These are phyloP conservation scores for Pholiota adiposa DNA, from an alignment of 1,284 basidiomycete species.

Conservation along the genomic window DNA sequence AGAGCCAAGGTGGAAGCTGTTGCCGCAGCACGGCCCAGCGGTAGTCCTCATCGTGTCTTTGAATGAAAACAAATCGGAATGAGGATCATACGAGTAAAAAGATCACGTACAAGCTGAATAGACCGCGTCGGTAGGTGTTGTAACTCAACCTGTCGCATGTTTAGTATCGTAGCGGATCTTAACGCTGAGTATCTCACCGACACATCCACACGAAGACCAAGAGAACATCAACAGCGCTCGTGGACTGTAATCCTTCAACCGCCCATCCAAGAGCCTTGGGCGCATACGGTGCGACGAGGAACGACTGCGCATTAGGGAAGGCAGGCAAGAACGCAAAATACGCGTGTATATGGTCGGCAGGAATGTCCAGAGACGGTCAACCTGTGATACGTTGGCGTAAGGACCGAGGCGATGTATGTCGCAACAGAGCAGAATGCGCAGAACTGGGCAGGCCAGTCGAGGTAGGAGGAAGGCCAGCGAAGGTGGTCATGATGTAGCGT, in stretches of 20 bases:
- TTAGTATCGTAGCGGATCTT: slow-evolving; percentile 2
- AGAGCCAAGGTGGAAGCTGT: slow-evolving; percentile 69
- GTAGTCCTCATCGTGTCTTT: slow-evolving; percentile 84
- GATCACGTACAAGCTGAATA: slow-evolving; percentile 69
- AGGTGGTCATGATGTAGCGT: slow-evolving; percentile 5
- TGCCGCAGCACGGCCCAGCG: slow-evolving; percentile 83
- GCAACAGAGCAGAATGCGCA: slow-evolving; percentile 51
- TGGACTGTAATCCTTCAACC: slow-evolving; percentile 56
- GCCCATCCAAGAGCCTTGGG: slow-evolving; percentile 51
- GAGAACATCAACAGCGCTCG: slow-evolving; percentile 73
- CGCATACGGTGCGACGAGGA: slow-evolving; percentile 57
- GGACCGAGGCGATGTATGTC: slow-evolving; percentile 60
- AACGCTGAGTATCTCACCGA: slow-evolving; percentile 40
- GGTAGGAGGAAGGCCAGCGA: slow-evolving; percentile 34
- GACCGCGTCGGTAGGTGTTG: slow-evolving; percentile 84
- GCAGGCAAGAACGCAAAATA: slow-evolving; percentile 76
- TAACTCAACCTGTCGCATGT: slow-evolving; percentile 63
- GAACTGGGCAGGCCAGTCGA: slow-evolving; percentile 66
- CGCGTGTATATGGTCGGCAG: slow-evolving; percentile 80
- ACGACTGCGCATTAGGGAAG: slow-evolving; percentile 53
- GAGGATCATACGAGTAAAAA: not conserved
- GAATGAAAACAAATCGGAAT: too few species aligned
- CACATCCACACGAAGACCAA: slow-evolving; percentile 76
- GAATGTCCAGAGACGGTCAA: slow-evolving; percentile 81
- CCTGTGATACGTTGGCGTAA: slow-evolving; percentile 88